Conservation (phyloP, 106 monocot species). For the Apostasia shenzhenica region DNA sequence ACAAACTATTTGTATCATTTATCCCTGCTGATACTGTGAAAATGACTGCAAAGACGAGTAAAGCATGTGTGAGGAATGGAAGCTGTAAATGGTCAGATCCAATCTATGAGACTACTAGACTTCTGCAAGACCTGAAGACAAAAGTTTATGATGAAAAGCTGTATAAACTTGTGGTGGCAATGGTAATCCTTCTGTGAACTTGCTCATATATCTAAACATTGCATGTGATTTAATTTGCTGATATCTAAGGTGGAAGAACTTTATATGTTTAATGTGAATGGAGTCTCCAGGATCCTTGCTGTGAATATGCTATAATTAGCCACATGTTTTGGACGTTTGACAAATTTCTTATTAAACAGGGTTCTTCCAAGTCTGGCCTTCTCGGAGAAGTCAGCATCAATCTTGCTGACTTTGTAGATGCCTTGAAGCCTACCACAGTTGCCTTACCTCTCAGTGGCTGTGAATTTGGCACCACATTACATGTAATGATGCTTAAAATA, state of each 20-base stretch:
- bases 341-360: conserved; percentile 35
- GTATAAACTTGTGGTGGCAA: conserved; percentile 91
- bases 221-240: not conserved
- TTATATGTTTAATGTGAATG: too few relatives aligned
- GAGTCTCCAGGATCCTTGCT: too few relatives aligned
- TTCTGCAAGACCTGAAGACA: conserved; percentile 63
- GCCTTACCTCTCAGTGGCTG: conserved; percentile 70
- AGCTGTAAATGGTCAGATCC: conserved; percentile 99
- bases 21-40: conserved; percentile 74
- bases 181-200: conserved; percentile 40
- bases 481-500: conserved; percentile 41
- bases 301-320: not conserved
- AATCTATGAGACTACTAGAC: conserved; percentile 93
- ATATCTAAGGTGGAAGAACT: not conserved
- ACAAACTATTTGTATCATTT: conserved; percentile 89
- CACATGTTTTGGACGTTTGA: not conserved
- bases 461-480: conserved; percentile 77
- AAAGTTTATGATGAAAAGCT: conserved; percentile 92
- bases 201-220: conserved; percentile 1
- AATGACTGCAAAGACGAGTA: conserved; percentile 79
- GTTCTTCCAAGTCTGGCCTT: conserved; percentile 67
- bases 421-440: conserved; percentile 69
- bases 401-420: conserved; percentile 85
- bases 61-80: conserved; percentile 85
- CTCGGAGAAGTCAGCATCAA: conserved; percentile 86